Evolutionary conservation across 1,139 yeast species (phyloP), one percentile per base, ranked within the genome.

Genomic region (Candida sp.): DNA sequence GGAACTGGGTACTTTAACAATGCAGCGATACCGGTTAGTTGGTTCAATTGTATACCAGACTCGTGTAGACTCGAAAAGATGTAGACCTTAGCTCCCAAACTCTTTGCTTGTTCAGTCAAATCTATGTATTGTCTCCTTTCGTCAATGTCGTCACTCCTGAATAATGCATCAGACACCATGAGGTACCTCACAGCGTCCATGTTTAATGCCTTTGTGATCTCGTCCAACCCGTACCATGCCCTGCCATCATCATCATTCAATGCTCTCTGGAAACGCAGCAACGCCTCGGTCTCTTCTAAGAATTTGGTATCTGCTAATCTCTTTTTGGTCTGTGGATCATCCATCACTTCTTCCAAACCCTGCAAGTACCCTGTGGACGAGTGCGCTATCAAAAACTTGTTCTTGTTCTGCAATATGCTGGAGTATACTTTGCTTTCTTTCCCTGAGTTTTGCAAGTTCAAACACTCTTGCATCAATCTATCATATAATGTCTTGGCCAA

Each of bases 171-270:
- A 0, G 98, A 86, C 46, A 94, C 80, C 73, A 94, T 67, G 44
- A 94, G 72, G 41, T 84, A 79, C 53, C 84, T 81, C 5, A 94
- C 89, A 0, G 97, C 96, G 7, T 96, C 96, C 63, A 85, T 70
- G 9, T 81, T 83, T 1, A 87, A 78, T 0, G 98, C 98, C 56
- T 82, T 86, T 42, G 74, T 78, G 27, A 89, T 90, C 60, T 92
- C 98, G 17, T 78, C 77, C 12, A 89, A 88, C 26, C 99, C 99
- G 67, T 94, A 94, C 96, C 98, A 94, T 4, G 98, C 97, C 55
- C 85, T 83, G 46, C 81, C 86, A 55, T 90, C 93, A 66, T 92
- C 97, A 37, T 83, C 84, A 62, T 92, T 90, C 56, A 94, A 72
- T 27, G 84, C 84, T 56, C 80, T 79, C 69, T 91, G 88, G 65